phyloP scores from a whole-genome alignment of 1,284 basidiomycete species.

The Pseudozyma sp. region DNA sequence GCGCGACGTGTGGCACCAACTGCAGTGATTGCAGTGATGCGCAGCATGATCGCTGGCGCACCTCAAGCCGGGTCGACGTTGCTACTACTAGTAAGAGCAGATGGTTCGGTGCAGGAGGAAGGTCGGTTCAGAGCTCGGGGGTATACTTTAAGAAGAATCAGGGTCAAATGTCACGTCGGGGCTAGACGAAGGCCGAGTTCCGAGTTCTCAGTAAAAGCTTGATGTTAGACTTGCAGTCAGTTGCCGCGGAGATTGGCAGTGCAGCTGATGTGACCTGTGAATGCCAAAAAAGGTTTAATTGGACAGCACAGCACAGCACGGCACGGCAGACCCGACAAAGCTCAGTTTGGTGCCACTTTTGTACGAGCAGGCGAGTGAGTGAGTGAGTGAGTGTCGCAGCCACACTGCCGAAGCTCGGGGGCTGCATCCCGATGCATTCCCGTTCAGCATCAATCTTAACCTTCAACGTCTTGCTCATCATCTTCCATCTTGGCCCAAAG shows the following conservation, averaged over 20 bases:
- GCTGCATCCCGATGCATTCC: too few species aligned
- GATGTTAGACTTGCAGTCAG: too few species aligned
- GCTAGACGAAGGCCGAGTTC: neutral
- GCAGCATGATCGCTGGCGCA: conserved; percentile 16
- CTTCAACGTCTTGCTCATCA: too few species aligned
- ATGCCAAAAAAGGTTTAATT: neutral
- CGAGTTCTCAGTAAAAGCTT: neutral
- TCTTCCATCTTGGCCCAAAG: too few species aligned
- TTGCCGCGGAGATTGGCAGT: neutral
- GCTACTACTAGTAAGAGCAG: too few species aligned
- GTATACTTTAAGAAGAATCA: neutral
- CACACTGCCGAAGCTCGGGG: conserved; percentile 6
- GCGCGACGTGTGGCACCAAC: conserved; percentile 20
- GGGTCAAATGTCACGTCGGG: neutral
- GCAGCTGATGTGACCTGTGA: neutral
- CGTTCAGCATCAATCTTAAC: too few species aligned
- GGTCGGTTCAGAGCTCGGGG: neutral
- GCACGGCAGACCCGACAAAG: conserved; percentile 1
- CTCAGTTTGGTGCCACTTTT: neutral
- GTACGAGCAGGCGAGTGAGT: neutral
- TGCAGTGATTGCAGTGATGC: conserved; percentile 20
- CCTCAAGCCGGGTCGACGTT: neutral
- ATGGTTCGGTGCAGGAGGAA: too few species aligned
- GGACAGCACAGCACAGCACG: conserved; percentile 3
- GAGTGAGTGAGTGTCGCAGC: neutral